Evolutionary conservation across 768 basidiomycete genomes (phyloP).

Genomic region (Leccinum truebloodii): DNA sequence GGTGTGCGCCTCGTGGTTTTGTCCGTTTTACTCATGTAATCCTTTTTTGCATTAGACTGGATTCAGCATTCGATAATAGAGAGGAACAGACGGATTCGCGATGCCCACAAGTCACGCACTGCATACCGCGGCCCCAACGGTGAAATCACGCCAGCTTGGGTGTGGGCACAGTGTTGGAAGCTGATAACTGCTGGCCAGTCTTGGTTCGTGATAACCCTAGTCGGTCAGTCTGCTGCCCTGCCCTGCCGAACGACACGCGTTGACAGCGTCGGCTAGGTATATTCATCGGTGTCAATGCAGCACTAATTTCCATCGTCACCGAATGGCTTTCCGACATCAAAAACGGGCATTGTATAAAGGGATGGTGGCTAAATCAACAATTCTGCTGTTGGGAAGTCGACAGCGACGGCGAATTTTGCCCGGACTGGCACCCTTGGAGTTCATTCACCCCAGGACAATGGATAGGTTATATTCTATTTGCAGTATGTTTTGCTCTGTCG

Average conservation of each 20-base stretch:
- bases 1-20: constrained; percentile 10
- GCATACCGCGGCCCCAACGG: constrained; percentile 50
- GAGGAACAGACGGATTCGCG: constrained; percentile 72
- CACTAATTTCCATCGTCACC: constrained; percentile 90
- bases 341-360: constrained; percentile 94
- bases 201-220: constrained; percentile 89
- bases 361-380: constrained; percentile 98
- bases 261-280: constrained; percentile 54
- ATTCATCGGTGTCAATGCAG: constrained; percentile 88
- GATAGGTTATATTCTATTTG: constrained; percentile 85
- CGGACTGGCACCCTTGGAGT: constrained; percentile 94
- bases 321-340: constrained; percentile 98
- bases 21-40: constrained; percentile 17
- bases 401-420: constrained; percentile 76
- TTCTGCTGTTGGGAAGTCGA: constrained; percentile 99
- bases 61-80: constrained; percentile 94
- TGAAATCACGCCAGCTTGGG: constrained; percentile 52
- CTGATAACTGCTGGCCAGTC: constrained; percentile 74
- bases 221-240: constrained; percentile 62
- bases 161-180: constrained; percentile 63
- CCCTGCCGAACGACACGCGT: background rate
- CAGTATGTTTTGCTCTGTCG: constrained; percentile 62
- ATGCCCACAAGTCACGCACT: constrained; percentile 43
- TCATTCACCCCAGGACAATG: constrained; percentile 68
- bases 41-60: constrained; percentile 66